A percentile compares a stretch with the other conserved stretches of the same genome.
Conservation (phyloP, 2,329 filamentous ascomycete genomes). For the Cordyceps farinosa region DNA sequence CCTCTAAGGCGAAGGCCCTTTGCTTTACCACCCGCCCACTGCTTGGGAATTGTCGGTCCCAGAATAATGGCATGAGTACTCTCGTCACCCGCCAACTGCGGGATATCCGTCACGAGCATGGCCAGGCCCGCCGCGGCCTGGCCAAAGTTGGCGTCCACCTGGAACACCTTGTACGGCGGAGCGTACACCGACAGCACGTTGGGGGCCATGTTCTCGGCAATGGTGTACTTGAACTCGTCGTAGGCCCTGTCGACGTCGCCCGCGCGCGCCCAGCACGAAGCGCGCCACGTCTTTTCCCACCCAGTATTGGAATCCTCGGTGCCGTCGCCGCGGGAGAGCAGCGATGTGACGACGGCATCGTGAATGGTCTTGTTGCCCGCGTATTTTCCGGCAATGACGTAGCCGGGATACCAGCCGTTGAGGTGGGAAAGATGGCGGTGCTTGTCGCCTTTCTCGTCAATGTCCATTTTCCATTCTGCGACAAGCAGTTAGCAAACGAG, state of each 20-base stretch:
- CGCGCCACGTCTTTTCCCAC: conserved; percentile 57
- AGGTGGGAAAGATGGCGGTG: conserved; percentile 52
- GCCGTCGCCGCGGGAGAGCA: conserved; percentile 45
- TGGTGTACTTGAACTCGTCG: conserved; percentile 44
- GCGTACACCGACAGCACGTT: conserved; percentile 53
- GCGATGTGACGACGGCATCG: conserved; percentile 41
- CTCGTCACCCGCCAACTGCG: conserved; percentile 25
- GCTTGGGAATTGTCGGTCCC: conserved; percentile 44
- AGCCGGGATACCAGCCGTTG: conserved; percentile 54
- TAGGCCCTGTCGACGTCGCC: conserved; percentile 49
- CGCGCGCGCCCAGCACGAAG: conserved; percentile 53
- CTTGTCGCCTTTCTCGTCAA: conserved; percentile 26
- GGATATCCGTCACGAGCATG: conserved; percentile 51
- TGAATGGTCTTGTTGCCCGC: conserved; percentile 43
- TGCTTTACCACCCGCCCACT: conserved; percentile 43
- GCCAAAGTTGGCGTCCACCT: conserved; percentile 59
- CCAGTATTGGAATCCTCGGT: conserved; percentile 50
- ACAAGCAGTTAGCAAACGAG: background rate
- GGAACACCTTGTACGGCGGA: conserved; percentile 34
- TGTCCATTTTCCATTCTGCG: conserved; percentile 33
- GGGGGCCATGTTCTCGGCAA: conserved; percentile 45
- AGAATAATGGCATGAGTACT: conserved; percentile 37
- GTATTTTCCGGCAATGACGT: conserved; percentile 42
- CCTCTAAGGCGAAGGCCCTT: conserved; percentile 42
- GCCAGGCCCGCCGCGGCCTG: conserved; percentile 45